Percentiles rank a stretch among this genome's conserved stretches.
These are phyloP conservation scores for Chaetomidium leptoderma DNA, from an alignment of 495 filamentous ascomycete species.

Conservation along the genomic window DNA sequence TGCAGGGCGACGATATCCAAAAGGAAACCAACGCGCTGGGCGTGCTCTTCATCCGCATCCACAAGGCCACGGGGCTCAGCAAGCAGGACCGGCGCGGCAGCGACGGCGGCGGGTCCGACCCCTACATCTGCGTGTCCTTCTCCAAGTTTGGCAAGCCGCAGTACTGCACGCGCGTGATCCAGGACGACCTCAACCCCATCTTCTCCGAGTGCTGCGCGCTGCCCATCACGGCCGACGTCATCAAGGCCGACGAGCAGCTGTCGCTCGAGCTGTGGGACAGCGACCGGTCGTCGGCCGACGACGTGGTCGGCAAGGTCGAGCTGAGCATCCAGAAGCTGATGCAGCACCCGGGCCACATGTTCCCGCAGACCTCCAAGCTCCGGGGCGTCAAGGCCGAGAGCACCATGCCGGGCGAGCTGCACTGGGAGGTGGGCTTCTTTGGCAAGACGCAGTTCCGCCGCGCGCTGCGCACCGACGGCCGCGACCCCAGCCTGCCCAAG, in stretches of 20 bases:
- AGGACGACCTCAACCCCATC: conserved; percentile 88
- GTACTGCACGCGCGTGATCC: conserved; percentile 94
- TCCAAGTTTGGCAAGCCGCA: conserved; percentile 93
- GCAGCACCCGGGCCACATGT: conserved; percentile 87
- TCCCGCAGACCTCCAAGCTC: conserved; percentile 81
- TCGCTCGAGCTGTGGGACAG: conserved; percentile 95
- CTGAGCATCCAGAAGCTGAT: conserved; percentile 91
- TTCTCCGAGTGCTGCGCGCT: conserved; percentile 90
- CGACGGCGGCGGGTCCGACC: conserved; percentile 85
- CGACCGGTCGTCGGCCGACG: conserved; percentile 81
- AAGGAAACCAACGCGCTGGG: conserved; percentile 85
- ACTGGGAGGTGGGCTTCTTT: conserved; percentile 96
- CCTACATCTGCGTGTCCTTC: conserved; percentile 71
- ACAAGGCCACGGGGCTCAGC: conserved; percentile 78
- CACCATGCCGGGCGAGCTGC: conserved; percentile 85
- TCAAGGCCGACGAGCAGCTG: conserved; percentile 88
- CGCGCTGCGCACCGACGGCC: conserved; percentile 79
- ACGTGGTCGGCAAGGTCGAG: conserved; percentile 91
- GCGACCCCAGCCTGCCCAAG: conserved; percentile 68
- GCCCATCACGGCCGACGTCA: conserved; percentile 77
- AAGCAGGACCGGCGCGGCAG: conserved; percentile 86
- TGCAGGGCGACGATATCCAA: conserved; percentile 82
- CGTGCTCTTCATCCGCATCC: conserved; percentile 85
- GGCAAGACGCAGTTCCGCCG: conserved; percentile 79
- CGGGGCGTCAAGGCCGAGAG: conserved; percentile 74